These are phyloP conservation scores for Thalassiosira ordinaria DNA, from an alignment of 352 stramenopile genomes.

Conservation along the genomic window DNA sequence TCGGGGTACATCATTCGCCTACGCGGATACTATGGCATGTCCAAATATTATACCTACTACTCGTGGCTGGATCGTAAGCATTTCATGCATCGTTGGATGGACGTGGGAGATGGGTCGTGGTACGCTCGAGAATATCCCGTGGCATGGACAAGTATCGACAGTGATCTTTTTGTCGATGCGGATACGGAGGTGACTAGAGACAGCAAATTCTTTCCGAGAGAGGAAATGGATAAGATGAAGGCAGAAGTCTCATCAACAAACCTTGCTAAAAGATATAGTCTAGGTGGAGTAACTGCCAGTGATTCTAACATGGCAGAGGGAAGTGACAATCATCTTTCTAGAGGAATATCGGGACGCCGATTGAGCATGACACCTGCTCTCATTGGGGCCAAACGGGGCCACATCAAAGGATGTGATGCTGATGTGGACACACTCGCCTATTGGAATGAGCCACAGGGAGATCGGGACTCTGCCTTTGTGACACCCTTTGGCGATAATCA, in stretches of 20 bases:
- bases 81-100: slow-evolving; percentile 66
- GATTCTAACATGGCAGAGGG: neutral
- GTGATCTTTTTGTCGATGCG: slow-evolving; percentile 67
- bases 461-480: slow-evolving; percentile 60
- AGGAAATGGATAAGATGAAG: slow-evolving; percentile 38
- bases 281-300: neutral
- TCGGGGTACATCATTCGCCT: slow-evolving; percentile 87
- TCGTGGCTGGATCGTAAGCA: slow-evolving; percentile 63
- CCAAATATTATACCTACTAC: slow-evolving; percentile 72
- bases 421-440: slow-evolving; percentile 73
- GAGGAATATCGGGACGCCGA: slow-evolving; percentile 8
- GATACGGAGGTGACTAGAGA: slow-evolving; percentile 49
- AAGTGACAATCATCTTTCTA: slow-evolving; percentile 33
- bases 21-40: slow-evolving; percentile 80
- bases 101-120: slow-evolving; percentile 56
- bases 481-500: slow-evolving; percentile 54
- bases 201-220: slow-evolving; percentile 1
- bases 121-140: slow-evolving; percentile 70
- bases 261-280: neutral
- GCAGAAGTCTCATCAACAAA: neutral
- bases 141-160: slow-evolving; percentile 76
- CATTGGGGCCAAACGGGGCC: slow-evolving; percentile 53
- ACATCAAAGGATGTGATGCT: slow-evolving; percentile 65
- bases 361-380: slow-evolving; percentile 60
- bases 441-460: slow-evolving; percentile 77